Evolutionary conservation across 805 yeast species (phyloP).

Genomic region (Komagataella pseudopastoris): DNA sequence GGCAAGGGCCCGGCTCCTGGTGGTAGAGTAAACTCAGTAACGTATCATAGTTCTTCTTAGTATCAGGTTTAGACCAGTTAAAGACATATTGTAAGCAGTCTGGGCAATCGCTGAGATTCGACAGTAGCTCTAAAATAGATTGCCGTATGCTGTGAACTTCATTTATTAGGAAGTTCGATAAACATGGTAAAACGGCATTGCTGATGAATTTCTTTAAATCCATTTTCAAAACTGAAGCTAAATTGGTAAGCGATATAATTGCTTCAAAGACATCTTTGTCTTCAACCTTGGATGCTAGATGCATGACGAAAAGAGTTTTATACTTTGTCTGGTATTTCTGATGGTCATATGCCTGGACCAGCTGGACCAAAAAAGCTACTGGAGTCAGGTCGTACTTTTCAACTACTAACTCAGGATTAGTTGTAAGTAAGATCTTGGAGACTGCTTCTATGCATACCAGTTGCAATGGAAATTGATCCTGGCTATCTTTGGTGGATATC

Average conservation of each 20-base stretch:
- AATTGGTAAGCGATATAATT: constrained; percentile 34
- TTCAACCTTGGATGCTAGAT: constrained; percentile 10
- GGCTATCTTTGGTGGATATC: background rate
- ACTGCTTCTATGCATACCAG: background rate
- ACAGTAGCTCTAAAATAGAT: constrained; percentile 31
- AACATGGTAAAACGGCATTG: background rate
- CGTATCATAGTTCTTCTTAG: constrained; percentile 24
- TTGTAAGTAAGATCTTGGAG: background rate
- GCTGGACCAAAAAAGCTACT: constrained; percentile 34
- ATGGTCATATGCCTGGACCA: constrained; percentile 24
- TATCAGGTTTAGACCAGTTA: constrained; percentile 25
- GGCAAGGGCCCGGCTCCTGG: constrained; percentile 24
- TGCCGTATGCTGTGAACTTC: background rate
- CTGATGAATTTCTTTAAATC: constrained; percentile 14
- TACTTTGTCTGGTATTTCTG: constrained; percentile 8
- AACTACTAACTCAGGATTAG: background rate
- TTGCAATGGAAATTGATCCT: background rate
- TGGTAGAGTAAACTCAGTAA: constrained; percentile 23
- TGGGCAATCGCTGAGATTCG: constrained; percentile 27
- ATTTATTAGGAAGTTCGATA: background rate
- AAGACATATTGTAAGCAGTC: constrained; percentile 40
- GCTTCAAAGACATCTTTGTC: constrained; percentile 29
- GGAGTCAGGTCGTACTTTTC: constrained; percentile 4
- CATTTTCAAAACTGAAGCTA: constrained; percentile 24
- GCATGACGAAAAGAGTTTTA: background rate